These are phyloP conservation scores for Zoysia matrella DNA, from an alignment of 202 grass and related monocot species.

Conservation along the genomic window DNA sequence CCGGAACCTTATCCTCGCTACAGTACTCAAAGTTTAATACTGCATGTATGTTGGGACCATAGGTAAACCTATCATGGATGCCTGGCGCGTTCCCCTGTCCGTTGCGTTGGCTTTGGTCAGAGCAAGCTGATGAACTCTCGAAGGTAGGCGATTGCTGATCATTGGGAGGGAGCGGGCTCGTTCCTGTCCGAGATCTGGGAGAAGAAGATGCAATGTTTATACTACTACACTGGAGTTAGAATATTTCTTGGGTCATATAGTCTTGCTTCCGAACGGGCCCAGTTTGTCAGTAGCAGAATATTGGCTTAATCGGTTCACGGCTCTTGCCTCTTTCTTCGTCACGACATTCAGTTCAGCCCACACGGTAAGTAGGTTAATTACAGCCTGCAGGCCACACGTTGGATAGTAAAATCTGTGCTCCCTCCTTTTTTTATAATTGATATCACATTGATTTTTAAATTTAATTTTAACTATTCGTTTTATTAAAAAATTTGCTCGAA, in stretches of 20 bases:
- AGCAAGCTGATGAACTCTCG: too few species aligned
- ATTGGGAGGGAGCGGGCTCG: constrained; percentile 3
- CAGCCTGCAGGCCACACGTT: too few species aligned
- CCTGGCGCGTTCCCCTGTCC: constrained; percentile 26
- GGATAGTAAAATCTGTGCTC: too few species aligned
- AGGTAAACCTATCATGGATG: constrained; percentile 38
- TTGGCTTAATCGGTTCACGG: neutral
- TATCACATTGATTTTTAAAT: too few species aligned
- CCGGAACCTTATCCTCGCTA: neutral
- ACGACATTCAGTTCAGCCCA: neutral
- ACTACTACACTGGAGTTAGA: neutral
- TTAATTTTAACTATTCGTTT: too few species aligned
- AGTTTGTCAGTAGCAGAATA: neutral
- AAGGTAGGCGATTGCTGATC: neutral
- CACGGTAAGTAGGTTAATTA: neutral
- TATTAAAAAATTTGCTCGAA: too few species aligned
- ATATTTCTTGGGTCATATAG: constrained; percentile 6
- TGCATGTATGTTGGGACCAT: neutral
- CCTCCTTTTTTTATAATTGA: too few species aligned
- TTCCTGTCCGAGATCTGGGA: constrained; percentile 34
- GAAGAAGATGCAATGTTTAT: constrained; percentile 23
- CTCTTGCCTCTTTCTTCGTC: neutral
- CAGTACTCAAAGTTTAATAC: neutral
- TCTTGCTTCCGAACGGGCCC: neutral
- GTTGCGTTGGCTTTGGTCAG: neutral